Percentiles rank a stretch among this genome's conserved stretches.
Evolutionary conservation across 805 yeast genomes (phyloP).

Genomic region (Zygosaccharomyces lentus): DNA sequence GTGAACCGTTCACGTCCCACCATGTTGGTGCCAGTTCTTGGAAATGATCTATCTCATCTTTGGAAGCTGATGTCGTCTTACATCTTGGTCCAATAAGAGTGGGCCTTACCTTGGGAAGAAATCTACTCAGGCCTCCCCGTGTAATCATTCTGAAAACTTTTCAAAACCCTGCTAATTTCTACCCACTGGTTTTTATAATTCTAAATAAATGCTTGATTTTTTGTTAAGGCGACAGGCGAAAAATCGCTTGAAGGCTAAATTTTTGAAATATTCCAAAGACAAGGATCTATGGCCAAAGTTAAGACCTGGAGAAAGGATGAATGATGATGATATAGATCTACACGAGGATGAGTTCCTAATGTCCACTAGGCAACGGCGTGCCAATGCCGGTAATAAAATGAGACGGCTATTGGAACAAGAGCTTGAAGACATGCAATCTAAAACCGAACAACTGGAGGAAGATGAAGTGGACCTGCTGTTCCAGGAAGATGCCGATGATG

Average conservation of each 20-base stretch:
- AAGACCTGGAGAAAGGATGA: slow-evolving; percentile 5
- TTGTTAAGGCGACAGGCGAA: not conserved
- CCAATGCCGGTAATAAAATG: slow-evolving; percentile 88
- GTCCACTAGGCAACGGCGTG: slow-evolving; percentile 68
- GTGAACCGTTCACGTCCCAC: slow-evolving; percentile 97
- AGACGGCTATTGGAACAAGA: slow-evolving; percentile 66
- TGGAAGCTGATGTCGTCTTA: slow-evolving; percentile 23
- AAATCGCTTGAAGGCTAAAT: not conserved
- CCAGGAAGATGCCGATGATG: slow-evolving; percentile 58
- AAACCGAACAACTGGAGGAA: slow-evolving; percentile 58
- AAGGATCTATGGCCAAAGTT: not conserved
- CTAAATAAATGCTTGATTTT: not conserved
- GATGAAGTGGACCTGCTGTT: slow-evolving; percentile 69
- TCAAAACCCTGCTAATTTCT: not conserved
- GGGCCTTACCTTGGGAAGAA: not conserved
- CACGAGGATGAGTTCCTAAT: slow-evolving; percentile 52
- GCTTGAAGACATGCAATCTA: slow-evolving; percentile 40
- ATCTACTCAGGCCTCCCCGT: not conserved
- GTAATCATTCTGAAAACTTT: not conserved
- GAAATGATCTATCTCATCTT: slow-evolving; percentile 75
- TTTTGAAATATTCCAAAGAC: not conserved
- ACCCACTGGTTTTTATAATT: too few relatives aligned
- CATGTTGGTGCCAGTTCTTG: slow-evolving; percentile 86
- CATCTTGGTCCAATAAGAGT: slow-evolving; percentile 1
- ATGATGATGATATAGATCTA: slow-evolving; percentile 10